A percentile compares a stretch with the other conserved stretches of the same genome.
These are phyloP conservation scores for Magnusiomyces paraingens DNA, from an alignment of 1,139 yeast species.

Conservation along the genomic window DNA sequence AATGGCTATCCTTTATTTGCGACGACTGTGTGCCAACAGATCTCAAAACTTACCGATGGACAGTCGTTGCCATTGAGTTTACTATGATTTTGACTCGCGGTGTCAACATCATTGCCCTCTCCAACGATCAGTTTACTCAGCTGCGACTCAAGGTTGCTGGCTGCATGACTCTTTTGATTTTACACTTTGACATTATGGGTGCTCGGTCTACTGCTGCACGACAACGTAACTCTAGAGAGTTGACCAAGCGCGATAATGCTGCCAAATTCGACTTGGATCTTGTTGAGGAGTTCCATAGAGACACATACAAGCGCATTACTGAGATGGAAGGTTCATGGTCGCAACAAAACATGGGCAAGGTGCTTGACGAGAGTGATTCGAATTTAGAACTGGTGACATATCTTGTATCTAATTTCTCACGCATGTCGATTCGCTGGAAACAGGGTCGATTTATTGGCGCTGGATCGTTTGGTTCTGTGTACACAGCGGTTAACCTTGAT, in stretches of 20 bases:
- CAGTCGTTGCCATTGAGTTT: conserved; percentile 90
- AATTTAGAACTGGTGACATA: conserved; percentile 84
- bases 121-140: conserved; percentile 66
- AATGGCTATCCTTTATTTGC: conserved; percentile 88
- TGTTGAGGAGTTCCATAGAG: conserved; percentile 49
- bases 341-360: conserved; percentile 69
- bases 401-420: conserved; percentile 83
- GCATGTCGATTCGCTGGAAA: conserved; percentile 94
- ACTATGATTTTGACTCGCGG: conserved; percentile 95
- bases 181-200: conserved; percentile 98
- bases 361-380: conserved; percentile 77
- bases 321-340: conserved; percentile 49
- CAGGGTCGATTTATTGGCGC: conserved; percentile 92
- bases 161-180: conserved; percentile 86
- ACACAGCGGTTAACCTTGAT: conserved; percentile 84
- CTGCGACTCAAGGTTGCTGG: conserved; percentile 84
- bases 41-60: conserved; percentile 87
- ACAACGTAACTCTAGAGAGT: conserved; percentile 28
- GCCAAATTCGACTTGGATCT: conserved; percentile 54
- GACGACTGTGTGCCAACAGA: conserved; percentile 95
- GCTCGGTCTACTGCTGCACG: conserved; percentile 82
- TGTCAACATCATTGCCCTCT: conserved; percentile 73
- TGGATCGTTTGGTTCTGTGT: conserved; percentile 93
- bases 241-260: conserved; percentile 7
- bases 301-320: conserved; percentile 52